Conservation (phyloP, 2,329 filamentous ascomycete genomes). For the Fusarium veterinarium region DNA sequence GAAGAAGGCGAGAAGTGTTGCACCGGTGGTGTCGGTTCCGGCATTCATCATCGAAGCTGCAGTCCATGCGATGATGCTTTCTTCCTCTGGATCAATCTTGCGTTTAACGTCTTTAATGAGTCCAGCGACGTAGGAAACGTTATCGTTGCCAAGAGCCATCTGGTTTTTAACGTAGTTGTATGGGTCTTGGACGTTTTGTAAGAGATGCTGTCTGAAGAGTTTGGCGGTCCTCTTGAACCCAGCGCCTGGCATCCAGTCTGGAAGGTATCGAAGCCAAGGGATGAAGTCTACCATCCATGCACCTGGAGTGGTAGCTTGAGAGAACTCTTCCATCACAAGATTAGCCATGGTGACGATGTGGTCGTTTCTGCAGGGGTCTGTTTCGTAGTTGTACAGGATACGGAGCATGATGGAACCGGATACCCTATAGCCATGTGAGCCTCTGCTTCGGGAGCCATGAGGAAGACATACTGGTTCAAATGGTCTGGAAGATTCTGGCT, state of each 20-base stretch:
- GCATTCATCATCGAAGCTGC: constrained; percentile 43
- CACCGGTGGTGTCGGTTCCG: constrained; percentile 48
- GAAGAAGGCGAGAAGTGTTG: constrained; percentile 49
- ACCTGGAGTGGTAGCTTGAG: constrained; percentile 7
- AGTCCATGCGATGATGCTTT: constrained; percentile 13
- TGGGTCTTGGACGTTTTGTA: neutral
- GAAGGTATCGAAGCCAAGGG: neutral
- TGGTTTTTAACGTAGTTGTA: neutral
- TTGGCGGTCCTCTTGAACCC: constrained; percentile 8
- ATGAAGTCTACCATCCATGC: constrained; percentile 14
- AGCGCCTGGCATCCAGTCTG: constrained; percentile 10
- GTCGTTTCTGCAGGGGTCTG: neutral
- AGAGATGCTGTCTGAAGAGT: neutral
- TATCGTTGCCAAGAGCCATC: neutral
- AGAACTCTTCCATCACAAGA: constrained; percentile 22
- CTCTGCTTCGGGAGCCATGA: accelerated
- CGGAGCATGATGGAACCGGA: constrained; percentile 21
- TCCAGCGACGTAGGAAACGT: constrained; percentile 9
- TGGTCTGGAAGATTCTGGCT: neutral
- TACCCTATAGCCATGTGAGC: neutral
- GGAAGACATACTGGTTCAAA: neutral
- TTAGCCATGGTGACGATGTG: constrained; percentile 8
- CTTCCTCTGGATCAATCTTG: constrained; percentile 7
- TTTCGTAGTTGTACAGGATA: constrained; percentile 16
- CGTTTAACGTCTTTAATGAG: constrained; percentile 5